phyloP scores from a whole-genome alignment of 768 basidiomycete genomes.

The Leccinum disarticulatum region DNA sequence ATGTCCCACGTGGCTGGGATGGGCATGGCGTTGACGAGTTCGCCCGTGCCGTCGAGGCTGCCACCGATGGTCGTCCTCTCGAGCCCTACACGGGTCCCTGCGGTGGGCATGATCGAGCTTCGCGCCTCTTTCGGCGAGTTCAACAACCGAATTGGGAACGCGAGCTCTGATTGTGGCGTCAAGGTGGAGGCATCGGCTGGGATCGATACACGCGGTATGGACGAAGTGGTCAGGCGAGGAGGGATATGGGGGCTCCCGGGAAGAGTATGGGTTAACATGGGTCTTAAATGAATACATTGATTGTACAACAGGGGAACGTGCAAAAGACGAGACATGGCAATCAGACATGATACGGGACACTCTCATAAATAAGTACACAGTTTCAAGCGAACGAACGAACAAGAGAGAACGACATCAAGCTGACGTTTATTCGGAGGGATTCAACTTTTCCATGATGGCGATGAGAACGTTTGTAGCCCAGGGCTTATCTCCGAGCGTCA shows the following conservation, averaged over 20 bases:
- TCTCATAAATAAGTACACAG: neutral
- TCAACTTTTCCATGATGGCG: slow-evolving; percentile 27
- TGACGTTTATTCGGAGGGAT: slow-evolving; percentile 4
- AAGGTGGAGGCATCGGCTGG: slow-evolving; percentile 36
- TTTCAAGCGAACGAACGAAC: neutral
- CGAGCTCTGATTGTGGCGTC: slow-evolving; percentile 23
- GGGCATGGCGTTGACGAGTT: slow-evolving; percentile 28
- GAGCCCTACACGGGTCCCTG: slow-evolving; percentile 62
- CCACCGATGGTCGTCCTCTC: slow-evolving; percentile 63
- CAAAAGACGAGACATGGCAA: neutral
- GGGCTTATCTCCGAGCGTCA: slow-evolving; percentile 27
- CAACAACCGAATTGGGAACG: slow-evolving; percentile 11
- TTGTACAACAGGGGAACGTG: neutral
- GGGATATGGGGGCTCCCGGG: slow-evolving; percentile 70
- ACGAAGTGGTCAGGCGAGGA: slow-evolving; percentile 72
- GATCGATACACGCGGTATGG: slow-evolving; percentile 53
- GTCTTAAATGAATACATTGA: slow-evolving; percentile 12
- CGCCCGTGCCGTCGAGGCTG: slow-evolving; percentile 37
- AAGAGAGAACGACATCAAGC: neutral
- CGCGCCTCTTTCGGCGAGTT: slow-evolving; percentile 59
- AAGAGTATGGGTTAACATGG: slow-evolving; percentile 48
- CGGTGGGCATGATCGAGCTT: slow-evolving; percentile 65
- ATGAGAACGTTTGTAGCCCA: slow-evolving; percentile 24
- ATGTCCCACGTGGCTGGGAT: slow-evolving; percentile 33
- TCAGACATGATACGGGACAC: neutral